phyloP scores from a whole-genome alignment of 2,329 filamentous ascomycete species.

The Hymenoscyphus repandus region DNA sequence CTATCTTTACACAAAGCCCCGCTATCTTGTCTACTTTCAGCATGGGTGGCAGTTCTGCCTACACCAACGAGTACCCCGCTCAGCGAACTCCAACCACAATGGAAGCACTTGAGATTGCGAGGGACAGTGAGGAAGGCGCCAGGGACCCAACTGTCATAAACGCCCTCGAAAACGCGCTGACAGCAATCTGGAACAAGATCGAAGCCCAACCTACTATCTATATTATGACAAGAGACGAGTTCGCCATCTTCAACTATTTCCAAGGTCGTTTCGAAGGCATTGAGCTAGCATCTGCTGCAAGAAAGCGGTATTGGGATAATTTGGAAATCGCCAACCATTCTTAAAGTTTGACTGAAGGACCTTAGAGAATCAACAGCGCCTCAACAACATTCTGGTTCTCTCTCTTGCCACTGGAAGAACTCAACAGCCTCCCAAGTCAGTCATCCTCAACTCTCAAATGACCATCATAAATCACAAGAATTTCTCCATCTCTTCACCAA shows the following conservation, averaged over 20 bases:
- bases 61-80: slow-evolving; percentile 10
- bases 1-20: slow-evolving; percentile 13
- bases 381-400: background rate
- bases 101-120: slow-evolving; percentile 69
- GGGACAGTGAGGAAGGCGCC: slow-evolving; percentile 63
- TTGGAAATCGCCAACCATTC: slow-evolving; percentile 16
- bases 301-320: slow-evolving; percentile 50
- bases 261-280: slow-evolving; percentile 58
- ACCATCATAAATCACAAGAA: too few species aligned
- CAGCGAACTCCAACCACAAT: slow-evolving; percentile 38
- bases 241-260: slow-evolving; percentile 83
- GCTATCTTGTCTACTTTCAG: slow-evolving; percentile 15
- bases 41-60: slow-evolving; percentile 20
- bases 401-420: background rate
- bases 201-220: slow-evolving; percentile 61
- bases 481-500: too few species aligned
- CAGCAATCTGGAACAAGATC: slow-evolving; percentile 63
- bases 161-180: slow-evolving; percentile 61
- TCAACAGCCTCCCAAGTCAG: background rate
- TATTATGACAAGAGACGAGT: slow-evolving; percentile 71
- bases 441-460: too few species aligned
- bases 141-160: slow-evolving; percentile 56
- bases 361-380: background rate
- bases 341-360: background rate
- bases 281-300: slow-evolving; percentile 42